These are phyloP conservation scores for Lasiodiplodia theobromae DNA, from an alignment of 2,329 filamentous ascomycete species.

Conservation along the genomic window DNA sequence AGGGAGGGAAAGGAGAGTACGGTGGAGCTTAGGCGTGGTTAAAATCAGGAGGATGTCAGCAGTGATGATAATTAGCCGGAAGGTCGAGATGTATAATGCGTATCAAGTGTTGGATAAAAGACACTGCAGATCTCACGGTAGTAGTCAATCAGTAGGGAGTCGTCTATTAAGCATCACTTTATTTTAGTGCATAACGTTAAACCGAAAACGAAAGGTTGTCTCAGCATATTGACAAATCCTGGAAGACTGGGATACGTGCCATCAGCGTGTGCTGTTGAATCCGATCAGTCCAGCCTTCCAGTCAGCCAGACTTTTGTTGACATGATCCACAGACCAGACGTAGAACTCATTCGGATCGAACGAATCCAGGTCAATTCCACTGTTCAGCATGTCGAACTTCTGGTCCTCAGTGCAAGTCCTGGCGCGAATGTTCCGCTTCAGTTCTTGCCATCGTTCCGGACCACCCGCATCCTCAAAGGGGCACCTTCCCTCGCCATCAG, in stretches of 20 bases:
- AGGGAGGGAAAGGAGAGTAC: constrained; percentile 41
- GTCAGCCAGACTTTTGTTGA: neutral
- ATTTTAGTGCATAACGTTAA: too few relatives aligned
- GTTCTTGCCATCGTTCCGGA: neutral
- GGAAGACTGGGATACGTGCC: neutral
- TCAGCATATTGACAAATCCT: too few relatives aligned
- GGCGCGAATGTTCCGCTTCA: neutral
- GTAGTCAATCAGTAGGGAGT: too few relatives aligned
- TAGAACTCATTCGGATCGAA: neutral
- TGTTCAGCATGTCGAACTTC: neutral
- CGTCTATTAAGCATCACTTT: too few relatives aligned
- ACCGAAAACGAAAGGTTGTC: too few relatives aligned
- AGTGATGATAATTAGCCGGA: neutral
- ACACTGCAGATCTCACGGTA: too few relatives aligned
- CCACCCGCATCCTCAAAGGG: neutral
- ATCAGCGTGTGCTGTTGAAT: neutral
- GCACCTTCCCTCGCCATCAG: neutral
- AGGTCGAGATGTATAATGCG: too few relatives aligned
- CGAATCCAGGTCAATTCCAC: neutral
- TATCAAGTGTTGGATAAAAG: too few relatives aligned
- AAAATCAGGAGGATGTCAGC: neutral
- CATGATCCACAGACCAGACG: constrained; percentile 2
- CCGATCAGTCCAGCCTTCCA: neutral
- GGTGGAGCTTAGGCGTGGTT: constrained; percentile 36
- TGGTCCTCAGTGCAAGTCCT: neutral